A percentile compares a stretch with the other conserved stretches of the same genome.
Evolutionary conservation across 2,329 filamentous ascomycete species (phyloP).

Genomic region (Bipolaris oryzae): DNA sequence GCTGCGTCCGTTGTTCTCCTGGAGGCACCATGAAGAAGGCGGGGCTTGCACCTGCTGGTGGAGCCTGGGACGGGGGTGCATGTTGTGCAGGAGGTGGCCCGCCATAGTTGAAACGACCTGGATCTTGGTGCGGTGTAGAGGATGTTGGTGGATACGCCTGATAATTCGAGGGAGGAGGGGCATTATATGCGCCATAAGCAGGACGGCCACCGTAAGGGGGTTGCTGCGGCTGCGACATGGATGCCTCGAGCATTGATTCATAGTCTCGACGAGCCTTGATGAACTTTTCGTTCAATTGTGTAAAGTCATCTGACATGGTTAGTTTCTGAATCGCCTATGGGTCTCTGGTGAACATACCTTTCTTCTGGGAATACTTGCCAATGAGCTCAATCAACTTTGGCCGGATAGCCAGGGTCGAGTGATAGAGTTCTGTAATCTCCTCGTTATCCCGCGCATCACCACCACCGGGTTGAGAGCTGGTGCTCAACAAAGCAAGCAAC

Average conservation of each 20-base stretch:
- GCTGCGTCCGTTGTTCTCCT: slow-evolving; percentile 37
- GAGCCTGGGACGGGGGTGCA: slow-evolving; percentile 47
- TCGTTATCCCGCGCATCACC: slow-evolving; percentile 87
- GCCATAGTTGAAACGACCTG: slow-evolving; percentile 36
- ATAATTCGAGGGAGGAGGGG: slow-evolving; percentile 38
- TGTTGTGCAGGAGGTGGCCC: slow-evolving; percentile 40
- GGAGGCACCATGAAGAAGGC: slow-evolving; percentile 50
- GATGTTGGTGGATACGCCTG: slow-evolving; percentile 43
- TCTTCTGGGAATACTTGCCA: slow-evolving; percentile 99
- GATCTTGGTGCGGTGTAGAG: slow-evolving; percentile 44
- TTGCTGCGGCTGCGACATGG: slow-evolving; percentile 92
- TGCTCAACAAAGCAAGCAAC: slow-evolving; percentile 86
- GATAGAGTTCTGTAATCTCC: slow-evolving; percentile 89
- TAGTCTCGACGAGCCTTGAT: slow-evolving; percentile 98
- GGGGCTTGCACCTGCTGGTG: slow-evolving; percentile 44
- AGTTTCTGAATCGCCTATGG: neutral
- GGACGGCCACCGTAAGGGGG: slow-evolving; percentile 74
- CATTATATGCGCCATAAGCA: slow-evolving; percentile 42
- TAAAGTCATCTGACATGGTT: slow-evolving; percentile 80
- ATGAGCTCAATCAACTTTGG: slow-evolving; percentile 98
- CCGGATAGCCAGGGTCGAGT: slow-evolving; percentile 90
- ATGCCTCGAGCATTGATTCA: slow-evolving; percentile 91
- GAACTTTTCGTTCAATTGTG: slow-evolving; percentile 98
- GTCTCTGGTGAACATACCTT: slow-evolving; percentile 64
- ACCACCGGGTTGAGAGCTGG: slow-evolving; percentile 60